These are phyloP conservation scores for Neurospora sp. DNA, from an alignment of 495 filamentous ascomycete genomes.

Conservation along the genomic window DNA sequence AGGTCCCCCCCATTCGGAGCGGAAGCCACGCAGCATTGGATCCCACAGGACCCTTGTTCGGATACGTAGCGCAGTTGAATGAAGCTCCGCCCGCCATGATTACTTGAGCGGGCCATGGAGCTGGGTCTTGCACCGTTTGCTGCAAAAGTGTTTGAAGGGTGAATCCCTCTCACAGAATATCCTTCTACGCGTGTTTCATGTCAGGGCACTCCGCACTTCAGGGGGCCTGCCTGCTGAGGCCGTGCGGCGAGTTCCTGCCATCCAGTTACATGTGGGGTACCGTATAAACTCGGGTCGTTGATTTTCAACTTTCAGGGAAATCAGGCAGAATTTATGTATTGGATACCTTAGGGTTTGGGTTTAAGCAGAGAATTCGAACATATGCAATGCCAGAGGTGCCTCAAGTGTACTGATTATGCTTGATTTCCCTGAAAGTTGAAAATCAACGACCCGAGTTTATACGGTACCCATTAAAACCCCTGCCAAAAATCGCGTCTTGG, in stretches of 20 bases:
- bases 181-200: not conserved
- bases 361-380: too few species aligned
- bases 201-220: not conserved
- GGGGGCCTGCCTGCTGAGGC: not conserved
- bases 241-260: not conserved
- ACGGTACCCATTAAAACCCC: slow-evolving; percentile 22
- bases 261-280: slow-evolving; percentile 1
- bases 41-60: not conserved
- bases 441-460: too few species aligned
- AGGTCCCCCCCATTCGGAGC: not conserved
- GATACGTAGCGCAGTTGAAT: not conserved
- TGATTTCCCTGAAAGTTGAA: too few species aligned
- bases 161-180: not conserved
- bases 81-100: not conserved
- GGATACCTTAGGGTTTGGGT: too few species aligned
- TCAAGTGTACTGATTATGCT: too few species aligned
- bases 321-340: too few species aligned
- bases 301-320: too few species aligned
- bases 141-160: not conserved
- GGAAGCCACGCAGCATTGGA: not conserved
- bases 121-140: not conserved
- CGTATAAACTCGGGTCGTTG: too few species aligned
- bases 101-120: not conserved
- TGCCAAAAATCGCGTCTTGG: slow-evolving; percentile 12
- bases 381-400: too few species aligned